Base-by-base conservation (phyloP, 2,329 filamentous ascomycete species). In the Capronia americana region DNA sequence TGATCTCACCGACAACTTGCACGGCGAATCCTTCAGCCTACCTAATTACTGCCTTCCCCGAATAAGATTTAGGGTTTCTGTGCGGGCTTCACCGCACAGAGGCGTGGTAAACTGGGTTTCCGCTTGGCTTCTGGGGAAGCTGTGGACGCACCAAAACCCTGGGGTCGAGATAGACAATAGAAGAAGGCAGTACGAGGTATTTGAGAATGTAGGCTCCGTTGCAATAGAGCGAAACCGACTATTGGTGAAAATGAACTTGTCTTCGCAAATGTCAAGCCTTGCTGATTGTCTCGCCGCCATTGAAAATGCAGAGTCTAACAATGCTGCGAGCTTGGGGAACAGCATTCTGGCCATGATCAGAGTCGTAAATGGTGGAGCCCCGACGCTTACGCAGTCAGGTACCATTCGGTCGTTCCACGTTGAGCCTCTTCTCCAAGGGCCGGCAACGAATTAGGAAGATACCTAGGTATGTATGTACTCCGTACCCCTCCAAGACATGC, bases 51-150 rank as follows among this genome's bases (percentile, higher is more conserved):
- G 8, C 11, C 32, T 34, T 41, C 34, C 12, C 14, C 7, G 20
- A 44, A 7, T n/a, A n/a, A 44, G 30, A 48, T 34, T 20, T 34
- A 59, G 32, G 28, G n/a, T 57, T 34, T 57, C 28, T 23, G 32
- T 38, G n/a, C 28, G 8, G 20, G 14, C 38, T 24, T 26, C 34
- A 11, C 28, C 20, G 17, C 12, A 5, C 48, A 51, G 48, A 26
- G n/a, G 4, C 26, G 57, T 17, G 38, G 14, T 17, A 8, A 58
- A 58, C 24, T 20, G 41, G 26, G 32, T 50, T 58, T 38, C 24
- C n/a, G 24, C 56, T 58, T 58, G 38, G 56, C 56, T 58, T 58
- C 41, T 38, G 38, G 38, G 56, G 38, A 24, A 17, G 5, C 38
- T 2, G 14, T 23, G 14, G 12, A 51, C 23, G 48, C 26, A 51